Conservation (phyloP, 2,329 filamentous ascomycete species). For the Cadophora sp. region DNA sequence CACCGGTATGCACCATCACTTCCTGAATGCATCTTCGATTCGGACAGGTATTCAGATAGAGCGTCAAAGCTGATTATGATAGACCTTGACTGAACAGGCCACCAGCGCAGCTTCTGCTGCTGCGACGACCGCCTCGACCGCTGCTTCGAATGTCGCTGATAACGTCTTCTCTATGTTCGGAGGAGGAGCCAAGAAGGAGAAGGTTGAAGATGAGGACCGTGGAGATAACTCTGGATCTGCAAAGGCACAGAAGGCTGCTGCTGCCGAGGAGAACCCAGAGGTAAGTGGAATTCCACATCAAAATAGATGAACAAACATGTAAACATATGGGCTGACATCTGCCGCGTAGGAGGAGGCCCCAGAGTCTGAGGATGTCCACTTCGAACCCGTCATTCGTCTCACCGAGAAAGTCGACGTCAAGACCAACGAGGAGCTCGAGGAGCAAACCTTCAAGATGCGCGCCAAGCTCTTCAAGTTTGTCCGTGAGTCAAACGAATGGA, state of each 20-base stretch:
- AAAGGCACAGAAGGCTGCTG: conserved; percentile 72
- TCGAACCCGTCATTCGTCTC: conserved; percentile 94
- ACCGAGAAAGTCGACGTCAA: conserved; percentile 97
- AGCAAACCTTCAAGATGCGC: conserved; percentile 99
- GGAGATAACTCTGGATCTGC: conserved; percentile 89
- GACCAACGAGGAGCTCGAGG: conserved; percentile 98
- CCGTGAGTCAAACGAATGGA: conserved; percentile 92
- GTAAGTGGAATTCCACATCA: conserved; percentile 30
- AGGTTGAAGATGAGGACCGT: conserved; percentile 81
- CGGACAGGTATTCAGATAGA: not conserved
- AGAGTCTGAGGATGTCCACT: conserved; percentile 93
- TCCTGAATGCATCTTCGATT: not conserved
- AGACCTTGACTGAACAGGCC: conserved; percentile 44
- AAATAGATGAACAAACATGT: conserved; percentile 9
- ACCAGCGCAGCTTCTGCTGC: conserved; percentile 47
- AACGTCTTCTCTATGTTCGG: conserved; percentile 98
- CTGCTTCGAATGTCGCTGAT: conserved; percentile 53
- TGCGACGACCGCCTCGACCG: conserved; percentile 49
- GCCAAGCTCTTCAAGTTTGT: conserved; percentile 99
- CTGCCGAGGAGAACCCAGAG: conserved; percentile 47
- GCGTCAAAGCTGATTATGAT: conserved; percentile 26
- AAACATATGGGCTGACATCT: conserved; percentile 29
- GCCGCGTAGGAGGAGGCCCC: conserved; percentile 69
- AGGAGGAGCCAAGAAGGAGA: conserved; percentile 95
- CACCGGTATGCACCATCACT: conserved; percentile 34